Percentiles rank a stretch among this genome's conserved stretches.
phyloP scores from a whole-genome alignment of 2,329 filamentous ascomycete species.

The Penicillium sp. region DNA sequence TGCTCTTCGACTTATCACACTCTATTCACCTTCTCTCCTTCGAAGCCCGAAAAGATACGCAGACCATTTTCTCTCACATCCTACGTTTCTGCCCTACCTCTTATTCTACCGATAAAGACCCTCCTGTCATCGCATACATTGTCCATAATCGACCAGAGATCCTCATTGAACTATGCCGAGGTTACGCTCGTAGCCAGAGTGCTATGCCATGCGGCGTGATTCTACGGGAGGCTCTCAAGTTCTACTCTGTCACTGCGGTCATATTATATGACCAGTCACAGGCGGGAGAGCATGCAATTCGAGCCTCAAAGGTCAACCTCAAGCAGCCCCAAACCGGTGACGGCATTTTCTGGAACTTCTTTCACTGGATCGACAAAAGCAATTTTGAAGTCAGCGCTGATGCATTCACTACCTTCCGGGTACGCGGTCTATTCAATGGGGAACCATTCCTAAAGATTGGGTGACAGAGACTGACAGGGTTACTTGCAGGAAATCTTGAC shows the following conservation, averaged over 20 bases:
- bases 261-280: constrained; percentile 89
- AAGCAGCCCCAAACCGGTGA: constrained; percentile 73
- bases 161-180: constrained; percentile 82
- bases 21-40: constrained; percentile 86
- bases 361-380: constrained; percentile 94
- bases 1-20: constrained; percentile 79
- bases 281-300: constrained; percentile 71
- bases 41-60: constrained; percentile 92
- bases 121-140: constrained; percentile 84
- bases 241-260: constrained; percentile 85
- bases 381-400: constrained; percentile 97
- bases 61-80: constrained; percentile 93
- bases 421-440: constrained; percentile 47
- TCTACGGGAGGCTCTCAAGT: constrained; percentile 84
- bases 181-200: constrained; percentile 87
- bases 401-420: constrained; percentile 94
- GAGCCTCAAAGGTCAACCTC: constrained; percentile 75
- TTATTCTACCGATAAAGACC: constrained; percentile 68
- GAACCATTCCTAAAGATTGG: not conserved
- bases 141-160: constrained; percentile 84
- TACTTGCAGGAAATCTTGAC: constrained; percentile 78
- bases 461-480: not conserved
- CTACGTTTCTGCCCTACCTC: constrained; percentile 78
- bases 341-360: constrained; percentile 95
- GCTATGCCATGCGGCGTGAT: constrained; percentile 90